These are phyloP conservation scores for Jamesozyma lodderae DNA, from an alignment of 805 yeast species.

Conservation along the genomic window DNA sequence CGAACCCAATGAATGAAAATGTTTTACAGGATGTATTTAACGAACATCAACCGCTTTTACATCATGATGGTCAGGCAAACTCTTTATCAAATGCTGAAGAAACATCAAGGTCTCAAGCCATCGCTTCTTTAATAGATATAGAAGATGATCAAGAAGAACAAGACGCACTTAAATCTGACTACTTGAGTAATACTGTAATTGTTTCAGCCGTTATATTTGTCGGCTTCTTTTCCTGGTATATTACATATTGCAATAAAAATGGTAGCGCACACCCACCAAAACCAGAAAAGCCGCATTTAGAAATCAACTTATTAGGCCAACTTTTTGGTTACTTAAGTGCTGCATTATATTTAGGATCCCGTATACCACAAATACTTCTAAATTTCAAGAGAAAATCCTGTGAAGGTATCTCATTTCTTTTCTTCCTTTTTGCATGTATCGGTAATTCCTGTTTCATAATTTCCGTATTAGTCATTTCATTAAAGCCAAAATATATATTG, in stretches of 20 bases:
- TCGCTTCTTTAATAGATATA: constrained; percentile 7
- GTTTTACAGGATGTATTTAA: constrained; percentile 42
- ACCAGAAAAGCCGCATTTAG: constrained; percentile 1
- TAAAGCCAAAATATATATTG: constrained; percentile 57
- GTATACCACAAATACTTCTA: constrained; percentile 84
- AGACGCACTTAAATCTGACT: constrained; percentile 13
- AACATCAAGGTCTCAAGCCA: constrained; percentile 5
- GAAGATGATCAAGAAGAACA: constrained; percentile 14
- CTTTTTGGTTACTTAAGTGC: constrained; percentile 78
- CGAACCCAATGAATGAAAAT: constrained; percentile 70
- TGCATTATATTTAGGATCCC: constrained; percentile 67
- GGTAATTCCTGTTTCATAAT: constrained; percentile 89
- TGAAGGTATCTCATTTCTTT: constrained; percentile 89
- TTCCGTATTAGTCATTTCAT: constrained; percentile 69
- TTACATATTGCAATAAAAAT: constrained; percentile 40
- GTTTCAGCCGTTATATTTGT: constrained; percentile 60
- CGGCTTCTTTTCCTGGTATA: constrained; percentile 83
- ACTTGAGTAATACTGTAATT: constrained; percentile 37
- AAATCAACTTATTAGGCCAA: constrained; percentile 70
- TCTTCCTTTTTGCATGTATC: constrained; percentile 88
- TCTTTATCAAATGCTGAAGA: constrained; percentile 6
- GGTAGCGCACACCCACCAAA: neutral
- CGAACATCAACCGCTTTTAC: constrained; percentile 26
- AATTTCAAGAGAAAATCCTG: constrained; percentile 84
- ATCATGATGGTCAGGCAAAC: constrained; percentile 2